Evolutionary conservation across 768 basidiomycete species (phyloP), one percentile per base, ranked within the genome.

Genomic region (Serendipita sp.): DNA sequence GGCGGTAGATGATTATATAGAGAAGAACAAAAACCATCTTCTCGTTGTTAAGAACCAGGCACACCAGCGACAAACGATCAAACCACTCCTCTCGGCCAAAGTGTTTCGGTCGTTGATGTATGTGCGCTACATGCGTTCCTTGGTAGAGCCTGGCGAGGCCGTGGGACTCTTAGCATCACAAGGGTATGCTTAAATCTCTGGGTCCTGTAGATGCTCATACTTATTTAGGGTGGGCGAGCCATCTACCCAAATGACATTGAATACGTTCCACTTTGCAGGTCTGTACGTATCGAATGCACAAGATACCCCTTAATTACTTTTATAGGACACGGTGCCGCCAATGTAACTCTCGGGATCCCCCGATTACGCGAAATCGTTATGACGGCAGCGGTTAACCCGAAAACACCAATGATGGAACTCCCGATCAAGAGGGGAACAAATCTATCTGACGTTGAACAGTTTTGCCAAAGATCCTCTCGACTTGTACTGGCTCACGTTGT

Each of bases 191-290:
- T 48, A 3, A 4, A 51, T 38, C 62, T 15, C 8, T 37, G 45
- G 66, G 16, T 35, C 34, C 28, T 15, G n/a, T n/a, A 18, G 5
- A 11, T 10, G 45, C 63, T 48, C n/a, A 64, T 64, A 54, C 63
- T 63, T 4, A 56, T 63, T 5, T 66, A 98, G 96, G 76, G 84
- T 99, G 47, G 96, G 96, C 63, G 96, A 99, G 74, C 96, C 96
- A 3, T 99, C 96, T 15, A 99, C 96, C 0, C 96, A 99, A 73
- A 99, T 99, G 96, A 99, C 96, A 7, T 77, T 99, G 68, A 99
- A 99, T 73, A 99, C 96, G 11, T 99, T 99, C 83, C 96, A 99
- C 78, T 94, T 99, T 71, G 96, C 96, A 69, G 95, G 92, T 85
- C 74, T 70, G 81, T 71, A 44, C 67, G 66, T 54, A 45, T 34